Evolutionary conservation across 768 basidiomycete genomes (phyloP).

Genomic region (Boletus eberwhitei): DNA sequence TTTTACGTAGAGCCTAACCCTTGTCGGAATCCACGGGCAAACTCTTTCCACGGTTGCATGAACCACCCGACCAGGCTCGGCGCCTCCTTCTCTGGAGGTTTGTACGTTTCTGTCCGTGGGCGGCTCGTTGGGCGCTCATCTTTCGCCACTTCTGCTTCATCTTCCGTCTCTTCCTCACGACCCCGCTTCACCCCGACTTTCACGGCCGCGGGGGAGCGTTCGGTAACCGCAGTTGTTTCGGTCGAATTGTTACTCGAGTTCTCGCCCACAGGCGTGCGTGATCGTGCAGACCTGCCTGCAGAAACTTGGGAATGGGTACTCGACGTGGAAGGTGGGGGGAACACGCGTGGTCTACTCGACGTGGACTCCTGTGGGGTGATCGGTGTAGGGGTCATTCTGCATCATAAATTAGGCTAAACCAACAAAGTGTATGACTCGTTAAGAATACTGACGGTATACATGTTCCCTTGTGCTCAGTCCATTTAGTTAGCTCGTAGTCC

Average conservation of each 20-base stretch:
- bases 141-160: conserved; percentile 30
- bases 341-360: conserved; percentile 12
- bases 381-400: conserved; percentile 19
- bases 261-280: conserved; percentile 7
- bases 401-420: conserved; percentile 2
- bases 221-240: conserved; percentile 38
- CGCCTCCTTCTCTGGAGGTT: conserved; percentile 41
- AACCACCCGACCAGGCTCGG: conserved; percentile 58
- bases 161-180: conserved; percentile 43
- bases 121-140: conserved; percentile 49
- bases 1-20: conserved; percentile 38
- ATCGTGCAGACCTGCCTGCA: conserved; percentile 9
- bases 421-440: neutral
- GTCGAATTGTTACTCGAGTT: conserved; percentile 31
- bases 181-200: conserved; percentile 44
- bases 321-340: conserved; percentile 19
- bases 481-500: conserved; percentile 59
- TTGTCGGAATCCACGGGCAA: conserved; percentile 66
- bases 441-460: conserved; percentile 40
- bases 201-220: conserved; percentile 12
- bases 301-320: conserved; percentile 15
- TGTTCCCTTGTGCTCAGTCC: conserved; percentile 58
- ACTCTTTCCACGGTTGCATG: conserved; percentile 58
- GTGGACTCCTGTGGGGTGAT: conserved; percentile 17
- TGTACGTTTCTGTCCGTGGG: conserved; percentile 47